phyloP scores from a whole-genome alignment of 1,139 yeast genomes.

The Kodamaea anthophila region DNA sequence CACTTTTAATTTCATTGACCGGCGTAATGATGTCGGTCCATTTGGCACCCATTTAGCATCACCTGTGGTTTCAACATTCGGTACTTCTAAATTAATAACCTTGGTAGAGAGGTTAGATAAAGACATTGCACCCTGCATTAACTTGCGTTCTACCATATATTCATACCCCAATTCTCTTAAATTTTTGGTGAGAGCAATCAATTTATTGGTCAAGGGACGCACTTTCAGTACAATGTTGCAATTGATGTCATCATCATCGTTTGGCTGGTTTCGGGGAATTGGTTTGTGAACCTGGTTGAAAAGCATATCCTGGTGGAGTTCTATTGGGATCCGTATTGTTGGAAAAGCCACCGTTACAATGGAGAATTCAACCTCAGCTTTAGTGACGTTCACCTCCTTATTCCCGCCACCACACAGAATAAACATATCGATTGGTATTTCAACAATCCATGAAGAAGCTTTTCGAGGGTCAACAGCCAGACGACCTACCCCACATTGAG shows the following conservation, averaged over 20 bases:
- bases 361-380: slow-evolving; percentile 14
- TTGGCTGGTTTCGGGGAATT: slow-evolving; percentile 3
- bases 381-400: slow-evolving; percentile 13
- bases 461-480: slow-evolving; percentile 6
- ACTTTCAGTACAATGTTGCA: neutral
- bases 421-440: slow-evolving; percentile 23
- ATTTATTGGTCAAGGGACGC: neutral
- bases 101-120: slow-evolving; percentile 26
- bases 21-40: neutral
- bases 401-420: slow-evolving; percentile 4
- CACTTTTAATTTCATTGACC: neutral
- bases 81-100: slow-evolving; percentile 14
- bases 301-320: slow-evolving; percentile 18
- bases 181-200: neutral
- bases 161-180: neutral
- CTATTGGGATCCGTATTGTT: slow-evolving; percentile 15
- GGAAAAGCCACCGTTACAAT: slow-evolving; percentile 15
- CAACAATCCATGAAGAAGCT: slow-evolving; percentile 20
- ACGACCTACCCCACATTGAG: slow-evolving; percentile 23
- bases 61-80: slow-evolving; percentile 7
- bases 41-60: neutral
- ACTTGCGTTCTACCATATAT: slow-evolving; percentile 18
- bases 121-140: slow-evolving; percentile 26
- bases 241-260: neutral
- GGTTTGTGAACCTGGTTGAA: too few relatives aligned